Evolutionary conservation across 495 filamentous ascomycete species (phyloP), one percentile per base, ranked within the genome.

Genomic region (Gamarada debralockiae): DNA sequence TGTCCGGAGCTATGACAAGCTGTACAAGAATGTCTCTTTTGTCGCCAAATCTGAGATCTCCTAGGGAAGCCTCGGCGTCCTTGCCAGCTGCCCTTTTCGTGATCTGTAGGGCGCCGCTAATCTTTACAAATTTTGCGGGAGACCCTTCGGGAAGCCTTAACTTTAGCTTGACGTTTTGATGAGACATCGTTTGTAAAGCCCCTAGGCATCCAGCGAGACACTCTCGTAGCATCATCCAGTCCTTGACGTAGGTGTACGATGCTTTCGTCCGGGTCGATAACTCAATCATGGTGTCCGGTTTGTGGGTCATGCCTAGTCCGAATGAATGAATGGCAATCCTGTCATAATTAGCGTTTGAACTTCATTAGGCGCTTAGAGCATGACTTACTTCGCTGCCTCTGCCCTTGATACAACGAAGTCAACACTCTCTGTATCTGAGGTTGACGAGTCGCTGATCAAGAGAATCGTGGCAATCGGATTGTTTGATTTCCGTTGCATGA

Each of bases 171-270:
- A 92, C 93, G 65, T 97, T 99, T 66, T 97, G 95, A 70, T 99
- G 93, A n/a, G 95, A 97, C 17, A 90, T 85, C 0, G 89, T 90
- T 68, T 99, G 93, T 60, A 97, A 74, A n/a, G 90, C 83, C 36
- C 93, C 93, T 31, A 99, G 70, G 65, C 95, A 97, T 21, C 93
- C 93, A 15, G 93, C 95, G 41, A 97, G 79, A 68, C 95, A 99
- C 67, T 99, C 93, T 17, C 93, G 84, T 27, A 99, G 78, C 92
- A 97, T 97, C 93, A 97, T 99, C 93, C 93, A 99, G 66, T 99
- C 93, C 68, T 97, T 97, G 61, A 97, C 92, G 62, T 97, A 99
- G 4, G 91, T 92, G 61, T 97, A 99, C 15, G 90, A 92, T 3
- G 92, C 93, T 70, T 97, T 99, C 6, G 93, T 99, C 47, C 92